Evolutionary conservation across 345 rosid species (phyloP), one percentile per base, ranked within the genome.

Genomic region (Eucalyptus brandiana): DNA sequence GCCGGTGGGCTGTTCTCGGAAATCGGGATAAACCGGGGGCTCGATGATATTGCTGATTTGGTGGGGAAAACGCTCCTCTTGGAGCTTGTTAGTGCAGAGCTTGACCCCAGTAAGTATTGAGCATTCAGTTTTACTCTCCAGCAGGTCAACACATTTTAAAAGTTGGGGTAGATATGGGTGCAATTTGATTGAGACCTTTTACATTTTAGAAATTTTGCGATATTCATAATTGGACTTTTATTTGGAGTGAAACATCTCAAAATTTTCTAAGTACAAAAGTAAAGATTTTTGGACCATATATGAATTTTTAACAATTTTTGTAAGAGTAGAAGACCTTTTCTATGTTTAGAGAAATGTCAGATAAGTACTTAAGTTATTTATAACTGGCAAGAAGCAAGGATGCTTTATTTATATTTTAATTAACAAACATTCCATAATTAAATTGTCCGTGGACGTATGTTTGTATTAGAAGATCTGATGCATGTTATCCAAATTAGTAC

Each of bases 61-160:
- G 83, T 95, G 28, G 96, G 96, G 2, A 92, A 91, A 90, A 90
- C 95, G 3, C 90, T 95, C n/a, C 89, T 90, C 19, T 85, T 96
- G 87, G 96, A 95, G 94, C 95, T 96, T 58, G 94, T 94, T 86
- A 96, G 97, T 80, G 53, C 92, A 7, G 91, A 94, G 50, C 93
- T 95, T 26, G 95, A 96, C 87, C 92, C 91, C 12, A 87, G 96
- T 95, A 93, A 91, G 95, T 91, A 42, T 51, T 8, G 69, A 24
- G 9, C 30, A 21, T 60, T 50, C 48, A 21, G 56, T 44, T n/a
- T 32, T 21, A 34, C 54, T 24, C 87, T 49, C 56, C 42, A 50
- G 34, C 24, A 19, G 28, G 37, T 50, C 50, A 4, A 45, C 56
- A 16, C 51, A 48, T 21, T 44, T 76, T 40, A 26, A 65, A 65